Base-by-base conservation (phyloP, 2,329 filamentous ascomycete genomes). In the Penicillium sp. region DNA sequence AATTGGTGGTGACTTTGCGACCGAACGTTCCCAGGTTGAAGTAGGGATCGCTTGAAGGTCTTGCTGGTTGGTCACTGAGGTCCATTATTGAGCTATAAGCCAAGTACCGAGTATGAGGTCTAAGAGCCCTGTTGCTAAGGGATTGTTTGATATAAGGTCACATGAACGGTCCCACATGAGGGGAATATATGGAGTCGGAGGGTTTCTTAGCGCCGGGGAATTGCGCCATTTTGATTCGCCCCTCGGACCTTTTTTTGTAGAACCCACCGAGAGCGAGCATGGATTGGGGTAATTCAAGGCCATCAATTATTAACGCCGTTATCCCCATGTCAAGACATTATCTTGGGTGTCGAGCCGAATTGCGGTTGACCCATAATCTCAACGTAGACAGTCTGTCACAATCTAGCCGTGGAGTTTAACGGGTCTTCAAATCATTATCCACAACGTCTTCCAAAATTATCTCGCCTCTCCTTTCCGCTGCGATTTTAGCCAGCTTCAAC, bases 381-480 rank as follows among this genome's bases (percentile, higher is more conserved):
- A 31, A 31, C 13, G 4, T 14, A 14, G 5, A 31, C 11, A 14
- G 4, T 14, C 3, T 31, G 3, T 13, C 29, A 29, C 27, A 31
- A n/a, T 37, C 14, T 37, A 10, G 6, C 5, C 2, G 37, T 33
- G 16, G 8, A 13, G 6, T 10, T 52, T 19, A 58, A 31, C 27
- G 48, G 31, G 33, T 63, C 45, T 68, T 71, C 59, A 75, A 60
- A 55, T 75, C 74, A 21, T 70, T 67, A 57, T 75, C 70, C n/a
- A 76, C 73, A 24, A 81, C 71, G 65, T 80, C 78, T 52, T 79
- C 74, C 60, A 81, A 62, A 4, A 81, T 73, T 0, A 74, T 70
- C 61, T 79, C 70, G 0, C 74, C 73, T 16, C 70, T 71, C 61
- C 73, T 76, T 39, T 74, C 72, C 1, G 79, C 79, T 11, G 66